phyloP scores from a whole-genome alignment of 768 basidiomycete species.

The Tremella yokohamensis region DNA sequence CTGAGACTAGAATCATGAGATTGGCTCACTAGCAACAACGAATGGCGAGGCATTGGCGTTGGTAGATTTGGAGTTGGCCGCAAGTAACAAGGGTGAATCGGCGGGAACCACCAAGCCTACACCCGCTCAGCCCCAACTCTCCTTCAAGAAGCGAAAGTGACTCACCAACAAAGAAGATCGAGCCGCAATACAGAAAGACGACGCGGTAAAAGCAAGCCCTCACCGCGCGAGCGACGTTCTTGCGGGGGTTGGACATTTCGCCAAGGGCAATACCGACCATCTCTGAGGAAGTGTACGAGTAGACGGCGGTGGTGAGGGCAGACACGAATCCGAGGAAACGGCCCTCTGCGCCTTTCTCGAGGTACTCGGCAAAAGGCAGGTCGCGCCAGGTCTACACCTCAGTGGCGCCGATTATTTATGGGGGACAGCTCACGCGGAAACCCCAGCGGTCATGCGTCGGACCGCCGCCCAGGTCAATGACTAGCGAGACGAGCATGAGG shows the following conservation, averaged over 20 bases:
- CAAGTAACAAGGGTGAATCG: slow-evolving; percentile 54
- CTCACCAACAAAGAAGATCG: slow-evolving; percentile 47
- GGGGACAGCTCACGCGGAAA: slow-evolving; percentile 7
- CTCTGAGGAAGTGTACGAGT: slow-evolving; percentile 38
- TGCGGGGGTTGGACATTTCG: slow-evolving; percentile 34
- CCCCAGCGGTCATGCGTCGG: slow-evolving; percentile 60
- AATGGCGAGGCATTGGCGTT: too few relatives aligned
- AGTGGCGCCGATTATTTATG: not conserved
- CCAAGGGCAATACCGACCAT: slow-evolving; percentile 37
- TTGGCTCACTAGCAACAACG: too few relatives aligned
- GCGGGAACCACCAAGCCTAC: slow-evolving; percentile 71
- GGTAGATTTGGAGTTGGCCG: slow-evolving; percentile 8
- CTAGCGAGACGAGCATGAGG: slow-evolving; percentile 47
- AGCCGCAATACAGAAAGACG: slow-evolving; percentile 51
- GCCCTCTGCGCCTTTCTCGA: slow-evolving; percentile 24
- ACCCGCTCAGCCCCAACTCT: too few relatives aligned
- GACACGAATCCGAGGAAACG: slow-evolving; percentile 40
- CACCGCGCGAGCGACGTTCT: too few relatives aligned
- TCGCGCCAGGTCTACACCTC: too few relatives aligned
- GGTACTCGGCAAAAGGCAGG: slow-evolving; percentile 55
- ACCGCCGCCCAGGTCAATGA: slow-evolving; percentile 60
- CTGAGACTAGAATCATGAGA: too few relatives aligned
- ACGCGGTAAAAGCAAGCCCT: slow-evolving; percentile 53
- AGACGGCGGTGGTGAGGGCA: slow-evolving; percentile 34
- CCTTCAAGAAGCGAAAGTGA: too few relatives aligned